phyloP scores from a whole-genome alignment of 2,329 filamentous ascomycete genomes.

The Plenodomus tracheiphilus region DNA sequence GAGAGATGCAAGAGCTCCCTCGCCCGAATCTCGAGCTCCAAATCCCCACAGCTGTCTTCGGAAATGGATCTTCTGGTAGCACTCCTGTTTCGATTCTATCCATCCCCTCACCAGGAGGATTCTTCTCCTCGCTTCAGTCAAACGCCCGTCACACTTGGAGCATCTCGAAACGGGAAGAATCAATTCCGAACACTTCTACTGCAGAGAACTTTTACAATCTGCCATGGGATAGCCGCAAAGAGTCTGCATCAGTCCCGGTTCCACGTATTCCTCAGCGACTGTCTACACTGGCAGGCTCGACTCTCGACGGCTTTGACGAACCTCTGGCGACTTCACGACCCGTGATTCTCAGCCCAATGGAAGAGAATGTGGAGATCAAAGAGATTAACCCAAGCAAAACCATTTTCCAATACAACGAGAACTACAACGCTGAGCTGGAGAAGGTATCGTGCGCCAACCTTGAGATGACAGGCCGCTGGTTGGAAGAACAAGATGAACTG shows the following conservation, averaged over 20 bases:
- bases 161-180: constrained; percentile 47
- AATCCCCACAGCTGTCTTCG: constrained; percentile 25
- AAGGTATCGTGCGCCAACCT: constrained; percentile 72
- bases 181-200: constrained; percentile 80
- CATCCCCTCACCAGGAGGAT: constrained; percentile 87
- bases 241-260: constrained; percentile 22
- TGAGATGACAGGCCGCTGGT: constrained; percentile 84
- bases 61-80: constrained; percentile 43
- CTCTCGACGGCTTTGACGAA: constrained; percentile 39
- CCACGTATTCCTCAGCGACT: constrained; percentile 23
- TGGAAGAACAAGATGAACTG: constrained; percentile 79
- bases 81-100: constrained; percentile 79
- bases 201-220: constrained; percentile 89
- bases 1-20: constrained; percentile 64
- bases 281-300: constrained; percentile 37
- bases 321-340: constrained; percentile 36
- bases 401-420: constrained; percentile 71
- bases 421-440: constrained; percentile 74
- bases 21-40: constrained; percentile 52
- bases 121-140: constrained; percentile 83
- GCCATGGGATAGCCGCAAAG: constrained; percentile 63
- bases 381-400: constrained; percentile 68
- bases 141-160: constrained; percentile 83
- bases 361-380: constrained; percentile 50
- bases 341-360: constrained; percentile 32